These are phyloP conservation scores for Meripilus lineatus DNA, from an alignment of 1,284 basidiomycete species.

Conservation along the genomic window DNA sequence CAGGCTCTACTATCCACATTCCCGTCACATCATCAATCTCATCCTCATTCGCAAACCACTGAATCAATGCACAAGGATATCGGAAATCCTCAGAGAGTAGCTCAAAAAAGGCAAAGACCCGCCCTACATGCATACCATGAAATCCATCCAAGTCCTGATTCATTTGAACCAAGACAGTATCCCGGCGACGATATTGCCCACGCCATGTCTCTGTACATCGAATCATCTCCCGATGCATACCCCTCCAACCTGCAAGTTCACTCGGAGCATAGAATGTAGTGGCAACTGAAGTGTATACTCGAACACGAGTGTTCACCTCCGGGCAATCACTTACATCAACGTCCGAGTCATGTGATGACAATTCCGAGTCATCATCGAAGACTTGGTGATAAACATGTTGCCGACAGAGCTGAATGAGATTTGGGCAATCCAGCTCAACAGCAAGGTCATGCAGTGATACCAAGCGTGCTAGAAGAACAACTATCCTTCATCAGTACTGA, in stretches of 20 bases:
- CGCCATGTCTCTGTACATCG: conserved; percentile 12
- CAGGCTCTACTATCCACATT: conserved; percentile 20
- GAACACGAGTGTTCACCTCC: no score
- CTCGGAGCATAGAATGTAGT: conserved; percentile 27
- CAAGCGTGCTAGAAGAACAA: no score
- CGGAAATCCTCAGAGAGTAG: neutral
- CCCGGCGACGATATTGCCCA: conserved; percentile 1
- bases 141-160: conserved; percentile 1
- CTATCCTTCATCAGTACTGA: no score
- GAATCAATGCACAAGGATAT: conserved; percentile 17
- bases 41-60: conserved; percentile 16
- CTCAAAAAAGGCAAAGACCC: conserved; percentile 12
- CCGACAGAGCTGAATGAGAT: no score
- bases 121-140: conserved; percentile 2
- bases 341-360: no score
- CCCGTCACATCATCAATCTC: conserved; percentile 17
- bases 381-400: no score
- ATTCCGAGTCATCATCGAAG: no score
- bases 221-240: conserved; percentile 27
- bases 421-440: no score
- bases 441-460: no score
- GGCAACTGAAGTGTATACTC: conserved; percentile 24
- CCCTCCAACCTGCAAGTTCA: conserved; percentile 21
- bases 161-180: conserved; percentile 3
- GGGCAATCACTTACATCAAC: no score